These are phyloP conservation scores for Triangularia setosa DNA, from an alignment of 2,329 filamentous ascomycete species.

Conservation along the genomic window DNA sequence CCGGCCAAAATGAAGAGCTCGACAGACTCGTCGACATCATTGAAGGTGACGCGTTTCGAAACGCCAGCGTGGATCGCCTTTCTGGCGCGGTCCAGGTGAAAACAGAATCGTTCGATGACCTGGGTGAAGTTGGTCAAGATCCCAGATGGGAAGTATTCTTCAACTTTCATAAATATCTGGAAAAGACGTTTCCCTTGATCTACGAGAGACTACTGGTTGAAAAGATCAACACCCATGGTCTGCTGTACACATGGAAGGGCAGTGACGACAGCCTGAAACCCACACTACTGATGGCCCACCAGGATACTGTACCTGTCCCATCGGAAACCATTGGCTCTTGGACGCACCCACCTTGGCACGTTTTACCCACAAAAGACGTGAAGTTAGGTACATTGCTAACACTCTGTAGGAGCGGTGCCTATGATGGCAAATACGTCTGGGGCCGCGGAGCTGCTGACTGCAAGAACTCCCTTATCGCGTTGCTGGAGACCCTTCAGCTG, in stretches of 20 bases:
- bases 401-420: slow-evolving; percentile 41
- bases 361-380: not conserved
- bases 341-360: slow-evolving; percentile 54
- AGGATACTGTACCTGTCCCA: slow-evolving; percentile 60
- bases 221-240: slow-evolving; percentile 55
- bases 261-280: slow-evolving; percentile 48
- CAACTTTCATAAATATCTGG: slow-evolving; percentile 48
- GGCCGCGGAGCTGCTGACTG: slow-evolving; percentile 57
- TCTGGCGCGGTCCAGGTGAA: slow-evolving; percentile 32
- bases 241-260: slow-evolving; percentile 57
- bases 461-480: slow-evolving; percentile 58
- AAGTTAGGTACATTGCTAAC: not conserved
- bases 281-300: slow-evolving; percentile 58
- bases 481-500: slow-evolving; percentile 53
- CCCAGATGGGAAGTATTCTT: slow-evolving; percentile 56
- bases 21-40: slow-evolving; percentile 24
- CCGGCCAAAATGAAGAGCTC: slow-evolving; percentile 18
- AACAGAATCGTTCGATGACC: slow-evolving; percentile 37
- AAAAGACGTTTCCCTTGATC: slow-evolving; percentile 48
- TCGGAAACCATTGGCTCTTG: slow-evolving; percentile 47
- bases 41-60: slow-evolving; percentile 22
- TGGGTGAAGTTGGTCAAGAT: slow-evolving; percentile 52
- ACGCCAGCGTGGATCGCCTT: slow-evolving; percentile 27
- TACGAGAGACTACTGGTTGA: slow-evolving; percentile 46
- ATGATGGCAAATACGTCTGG: slow-evolving; percentile 57